Percentiles rank a stretch among this genome's conserved stretches.
Evolutionary conservation across 441 rosid species (phyloP).

Genomic region (Croton laevigatus): DNA sequence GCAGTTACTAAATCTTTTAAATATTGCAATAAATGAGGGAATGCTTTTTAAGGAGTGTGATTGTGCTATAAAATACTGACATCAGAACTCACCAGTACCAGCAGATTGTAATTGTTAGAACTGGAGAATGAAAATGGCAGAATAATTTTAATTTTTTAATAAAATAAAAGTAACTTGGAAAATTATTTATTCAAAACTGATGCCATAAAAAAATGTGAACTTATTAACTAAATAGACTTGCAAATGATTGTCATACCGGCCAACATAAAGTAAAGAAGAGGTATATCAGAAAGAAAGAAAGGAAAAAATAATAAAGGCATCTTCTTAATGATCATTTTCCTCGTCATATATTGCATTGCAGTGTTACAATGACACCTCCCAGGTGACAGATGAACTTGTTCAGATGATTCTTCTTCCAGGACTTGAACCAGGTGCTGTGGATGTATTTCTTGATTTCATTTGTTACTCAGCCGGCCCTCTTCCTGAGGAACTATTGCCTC

Average conservation of each 20-base stretch:
- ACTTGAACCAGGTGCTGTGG: conserved; percentile 82
- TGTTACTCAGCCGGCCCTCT: conserved; percentile 91
- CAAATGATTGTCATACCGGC: neutral
- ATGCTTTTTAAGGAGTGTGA: neutral
- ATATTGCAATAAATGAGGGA: neutral
- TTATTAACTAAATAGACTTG: neutral
- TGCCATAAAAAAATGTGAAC: neutral
- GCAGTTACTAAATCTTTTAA: neutral
- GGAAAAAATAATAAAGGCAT: neutral
- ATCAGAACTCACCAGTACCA: neutral
- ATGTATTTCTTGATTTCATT: conserved; percentile 85
- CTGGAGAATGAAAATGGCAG: neutral
- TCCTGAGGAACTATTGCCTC: conserved; percentile 84
- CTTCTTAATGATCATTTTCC: neutral
- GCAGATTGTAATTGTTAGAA: neutral
- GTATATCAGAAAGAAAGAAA: neutral
- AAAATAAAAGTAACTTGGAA: neutral
- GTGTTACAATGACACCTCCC: conserved; percentile 76
- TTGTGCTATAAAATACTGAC: neutral
- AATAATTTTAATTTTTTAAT: neutral
- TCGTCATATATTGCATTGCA: conserved; percentile 33
- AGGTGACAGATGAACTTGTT: conserved; percentile 88
- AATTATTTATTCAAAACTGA: neutral
- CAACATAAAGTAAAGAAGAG: neutral
- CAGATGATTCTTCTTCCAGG: conserved; percentile 76